Base-by-base conservation (phyloP, 768 basidiomycete species). In the Candolleomyces aberdarensis region DNA sequence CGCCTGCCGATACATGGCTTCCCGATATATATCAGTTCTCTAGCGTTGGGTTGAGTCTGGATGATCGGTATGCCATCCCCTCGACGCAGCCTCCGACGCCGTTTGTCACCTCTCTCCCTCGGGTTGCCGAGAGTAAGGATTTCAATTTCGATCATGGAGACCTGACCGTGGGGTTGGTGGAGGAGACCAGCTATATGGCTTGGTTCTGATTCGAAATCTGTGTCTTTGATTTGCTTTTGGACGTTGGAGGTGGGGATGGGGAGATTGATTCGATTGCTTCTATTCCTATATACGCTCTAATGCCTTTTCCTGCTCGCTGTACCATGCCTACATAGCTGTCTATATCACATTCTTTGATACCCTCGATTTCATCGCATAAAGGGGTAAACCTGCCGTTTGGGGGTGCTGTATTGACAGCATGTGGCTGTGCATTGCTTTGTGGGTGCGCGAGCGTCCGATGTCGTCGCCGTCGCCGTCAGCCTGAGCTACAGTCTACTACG, bases 81-180 rank as follows among this genome's bases (percentile, higher is more conserved):
- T 66, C 70, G 14, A 67, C 74, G 5, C 75, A 71, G 58, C 71
- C 73, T 9, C 32, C 31, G 31, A 76, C 76, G 57, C 80, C 80
- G 13, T 84, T 83, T 64, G 74, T 78, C 15, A 76, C 79, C 3
- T 77, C 76, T 9, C 72, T 76, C 8, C 80, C 83, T 7, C 74
- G 86, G 40, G 80, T 87, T 43, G 80, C 77, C 47, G 80, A 81
- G 64, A 79, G 83, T 58, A 78, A 79, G 60, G 78, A 77, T 39
- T 83, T 84, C 64, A 85, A 87, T 70, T 83, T 86, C 66, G 85
- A 86, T 62, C 78, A 85, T 65, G 86, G 86, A 5, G 85, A 83
- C 20, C 67, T 87, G 62, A 82, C 77, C 31, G 76, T 77, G 50
- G 80, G 82, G 50, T 72, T 84, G 61, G 80, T 85, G 59, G 83